phyloP scores from a whole-genome alignment of 495 filamentous ascomycete genomes.

The Penicillium crystallinum region DNA sequence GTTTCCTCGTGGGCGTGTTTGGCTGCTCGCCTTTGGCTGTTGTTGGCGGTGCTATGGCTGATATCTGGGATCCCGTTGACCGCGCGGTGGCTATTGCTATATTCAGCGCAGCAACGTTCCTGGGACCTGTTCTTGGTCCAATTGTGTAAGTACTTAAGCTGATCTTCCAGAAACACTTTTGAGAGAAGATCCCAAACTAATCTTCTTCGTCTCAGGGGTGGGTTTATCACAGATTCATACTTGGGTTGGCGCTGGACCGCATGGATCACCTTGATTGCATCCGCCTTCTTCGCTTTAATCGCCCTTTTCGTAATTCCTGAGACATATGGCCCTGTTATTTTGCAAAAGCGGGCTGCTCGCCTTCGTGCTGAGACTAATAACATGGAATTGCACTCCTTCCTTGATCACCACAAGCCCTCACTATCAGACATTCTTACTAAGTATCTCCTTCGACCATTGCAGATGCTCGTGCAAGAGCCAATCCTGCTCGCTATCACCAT shows the following conservation, averaged over 20 bases:
- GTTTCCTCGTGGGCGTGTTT: constrained; percentile 58
- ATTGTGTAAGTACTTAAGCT: constrained; percentile 18
- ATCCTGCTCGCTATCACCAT: constrained; percentile 52
- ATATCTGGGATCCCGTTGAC: constrained; percentile 57
- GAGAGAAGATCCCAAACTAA: constrained; percentile 4
- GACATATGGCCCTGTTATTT: constrained; percentile 54
- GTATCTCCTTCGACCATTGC: constrained; percentile 56
- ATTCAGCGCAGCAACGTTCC: constrained; percentile 51
- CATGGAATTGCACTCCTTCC: constrained; percentile 52
- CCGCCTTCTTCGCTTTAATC: constrained; percentile 42
- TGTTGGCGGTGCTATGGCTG: constrained; percentile 54
- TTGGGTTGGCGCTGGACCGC: constrained; percentile 62
- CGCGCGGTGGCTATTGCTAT: constrained; percentile 56
- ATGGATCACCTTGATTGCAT: constrained; percentile 59
- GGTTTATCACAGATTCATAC: constrained; percentile 51
- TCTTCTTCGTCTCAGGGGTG: constrained; percentile 32
- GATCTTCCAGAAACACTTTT: background rate
- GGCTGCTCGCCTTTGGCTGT: constrained; percentile 60
- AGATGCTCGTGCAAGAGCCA: constrained; percentile 56
- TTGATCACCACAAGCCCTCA: constrained; percentile 51
- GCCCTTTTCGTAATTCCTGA: constrained; percentile 53
- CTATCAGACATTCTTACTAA: constrained; percentile 40
- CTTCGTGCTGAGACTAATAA: constrained; percentile 59
- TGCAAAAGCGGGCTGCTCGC: constrained; percentile 50
- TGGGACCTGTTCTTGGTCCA: constrained; percentile 50